These are phyloP conservation scores for Ambrosiella beaveri DNA, from an alignment of 2,329 filamentous ascomycete species.

Conservation along the genomic window DNA sequence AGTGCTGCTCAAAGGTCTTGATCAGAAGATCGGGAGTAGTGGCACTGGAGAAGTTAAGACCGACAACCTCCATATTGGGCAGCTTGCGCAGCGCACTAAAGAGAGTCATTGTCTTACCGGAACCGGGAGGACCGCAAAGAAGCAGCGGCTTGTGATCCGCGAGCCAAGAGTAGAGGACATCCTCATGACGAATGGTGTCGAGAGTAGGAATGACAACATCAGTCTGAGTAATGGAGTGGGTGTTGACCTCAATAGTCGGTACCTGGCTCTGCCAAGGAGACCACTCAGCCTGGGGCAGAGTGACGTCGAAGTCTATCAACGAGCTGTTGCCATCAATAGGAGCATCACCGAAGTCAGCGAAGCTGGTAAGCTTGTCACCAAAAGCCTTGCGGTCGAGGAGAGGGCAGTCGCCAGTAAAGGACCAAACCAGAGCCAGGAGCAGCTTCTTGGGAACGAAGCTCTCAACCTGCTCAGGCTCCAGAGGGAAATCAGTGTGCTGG, in stretches of 20 bases:
- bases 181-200: constrained; percentile 93
- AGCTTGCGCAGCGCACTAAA: constrained; percentile 95
- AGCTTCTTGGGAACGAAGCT: constrained; percentile 86
- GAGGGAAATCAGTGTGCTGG: constrained; percentile 82
- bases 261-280: constrained; percentile 87
- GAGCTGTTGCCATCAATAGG: constrained; percentile 61
- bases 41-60: constrained; percentile 97
- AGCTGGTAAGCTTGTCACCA: constrained; percentile 64
- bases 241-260: constrained; percentile 88
- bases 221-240: constrained; percentile 92
- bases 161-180: constrained; percentile 98
- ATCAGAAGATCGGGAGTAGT: constrained; percentile 95
- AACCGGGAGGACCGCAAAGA: constrained; percentile 91
- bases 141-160: constrained; percentile 95
- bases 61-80: constrained; percentile 97
- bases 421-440: constrained; percentile 83
- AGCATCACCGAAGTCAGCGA: constrained; percentile 76
- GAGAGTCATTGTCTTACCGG: constrained; percentile 98
- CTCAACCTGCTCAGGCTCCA: constrained; percentile 81
- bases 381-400: constrained; percentile 74
- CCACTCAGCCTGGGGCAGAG: constrained; percentile 77
- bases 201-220: constrained; percentile 97
- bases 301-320: constrained; percentile 89
- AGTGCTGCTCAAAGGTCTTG: constrained; percentile 99
- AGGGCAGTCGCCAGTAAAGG: constrained; percentile 86